Percentiles rank a stretch among this genome's conserved stretches.
Conservation (phyloP, 1,139 yeast species). For the Meyerozyma smithsonii region DNA sequence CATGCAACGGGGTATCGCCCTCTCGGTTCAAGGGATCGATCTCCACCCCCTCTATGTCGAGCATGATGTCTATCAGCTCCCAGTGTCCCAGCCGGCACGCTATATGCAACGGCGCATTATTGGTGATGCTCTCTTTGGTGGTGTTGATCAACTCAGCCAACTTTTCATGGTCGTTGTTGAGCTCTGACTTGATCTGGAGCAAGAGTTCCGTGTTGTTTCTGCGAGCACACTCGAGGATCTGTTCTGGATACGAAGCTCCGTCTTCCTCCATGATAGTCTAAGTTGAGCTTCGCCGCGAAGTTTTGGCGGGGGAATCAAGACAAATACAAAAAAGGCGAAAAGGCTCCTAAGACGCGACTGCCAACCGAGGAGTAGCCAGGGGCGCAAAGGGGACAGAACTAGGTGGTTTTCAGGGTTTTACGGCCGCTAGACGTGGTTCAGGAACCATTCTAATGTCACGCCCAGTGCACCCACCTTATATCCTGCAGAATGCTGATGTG, state of each 20-base stretch:
- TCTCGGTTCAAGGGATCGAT: conserved; percentile 75
- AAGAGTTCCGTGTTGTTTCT: conserved; percentile 81
- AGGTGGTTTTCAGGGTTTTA: no score
- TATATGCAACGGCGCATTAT: conserved; percentile 79
- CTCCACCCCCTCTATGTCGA: conserved; percentile 89
- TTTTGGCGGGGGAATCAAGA: background rate
- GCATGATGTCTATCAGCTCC: conserved; percentile 76
- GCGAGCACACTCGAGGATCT: conserved; percentile 80
- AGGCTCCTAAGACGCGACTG: no score
- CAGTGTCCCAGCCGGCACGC: conserved; percentile 79
- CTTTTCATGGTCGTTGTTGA: conserved; percentile 38
- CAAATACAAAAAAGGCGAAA: no score
- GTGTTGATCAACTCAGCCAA: conserved; percentile 63
- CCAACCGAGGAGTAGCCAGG: no score
- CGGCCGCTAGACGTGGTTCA: no score
- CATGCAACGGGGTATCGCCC: conserved; percentile 87
- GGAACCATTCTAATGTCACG: no score
- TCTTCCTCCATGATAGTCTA: conserved; percentile 9
- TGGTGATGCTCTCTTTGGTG: conserved; percentile 66
- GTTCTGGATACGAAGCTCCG: conserved; percentile 80
- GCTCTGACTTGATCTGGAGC: conserved; percentile 47
- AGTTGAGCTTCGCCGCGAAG: background rate
- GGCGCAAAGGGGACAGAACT: no score
- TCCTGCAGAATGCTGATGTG: no score
- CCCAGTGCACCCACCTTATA: no score